Base-by-base conservation (phyloP, 106 monocot species). In the Phalaenopsis equestris region DNA sequence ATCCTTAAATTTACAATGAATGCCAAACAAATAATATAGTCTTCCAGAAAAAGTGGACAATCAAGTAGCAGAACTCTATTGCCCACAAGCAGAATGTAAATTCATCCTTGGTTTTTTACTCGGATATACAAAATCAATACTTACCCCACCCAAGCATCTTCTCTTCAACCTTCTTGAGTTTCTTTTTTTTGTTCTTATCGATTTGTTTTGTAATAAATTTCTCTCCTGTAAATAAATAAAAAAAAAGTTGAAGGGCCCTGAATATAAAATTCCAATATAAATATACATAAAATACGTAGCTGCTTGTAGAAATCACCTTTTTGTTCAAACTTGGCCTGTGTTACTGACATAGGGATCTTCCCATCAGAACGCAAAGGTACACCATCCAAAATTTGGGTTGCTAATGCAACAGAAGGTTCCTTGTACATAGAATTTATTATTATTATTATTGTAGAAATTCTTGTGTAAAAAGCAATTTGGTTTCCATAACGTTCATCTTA, bases 111-210 rank as follows among this genome's bases (percentile, higher is more conserved):
- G 43, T 3, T 4, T 45, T 45, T 45, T 45, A 6, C 43, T 45
- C 3, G 3, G 67, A 5, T 5, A 74, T 42, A 17, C 19, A 74
- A 74, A 1, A 47, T 67, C 58, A 76, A 46, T 39, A 64, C 82
- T 87, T 87, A 99, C 99, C 99, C 99, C 99, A 99, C 77, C 99
- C 99, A 90, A 99, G 99, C 77, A 95, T 88, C 82, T 93, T 99
- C 43, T 91, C 89, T 85, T 99, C 99, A 79, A 99, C 99, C 58
- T 80, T 91, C 88, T 93, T 99, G 49, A 86, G 39, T 86, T 99
- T 99, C 90, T 89, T 99, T 76, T 93, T 91, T 83, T 91, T 99
- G 82, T 82, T 86, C 82, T 93, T 95, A 80, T 99, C 99, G 6
- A 72, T 41, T 78, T 93, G 88, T 83, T 90, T 99, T 30, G 95